Base-by-base conservation (phyloP, 179 eudicot species). In the Beta macrorhiza region DNA sequence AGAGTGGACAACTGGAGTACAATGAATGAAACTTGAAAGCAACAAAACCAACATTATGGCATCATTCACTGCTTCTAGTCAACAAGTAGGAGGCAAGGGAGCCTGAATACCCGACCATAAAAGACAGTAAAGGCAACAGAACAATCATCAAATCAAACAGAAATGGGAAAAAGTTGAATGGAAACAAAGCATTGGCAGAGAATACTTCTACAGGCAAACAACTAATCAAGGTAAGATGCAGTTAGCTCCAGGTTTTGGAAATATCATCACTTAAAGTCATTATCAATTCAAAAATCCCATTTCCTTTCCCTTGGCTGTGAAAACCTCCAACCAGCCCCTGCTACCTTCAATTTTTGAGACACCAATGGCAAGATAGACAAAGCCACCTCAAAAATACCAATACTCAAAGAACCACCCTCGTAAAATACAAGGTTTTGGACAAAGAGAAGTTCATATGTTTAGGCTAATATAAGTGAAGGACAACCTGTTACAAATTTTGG, bases 81-180 rank as follows among this genome's bases (percentile, higher is more conserved):
- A 44, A 17, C 53, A 69, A 15, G 22, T 69, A 69, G 52, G 73
- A 69, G 49, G 73, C 53, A 69, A 69, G 52, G 73, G 73, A 69
- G 73, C 22, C 73, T 42, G 2, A 67, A 29, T 67, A 67, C 72
- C 72, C 72, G 32, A 69, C 73, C 73, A 42, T 37, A 45, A 7
- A 69, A 69, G 52, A 69, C 73, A 15, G 42, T 16, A 22, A 62
- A 69, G 20, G 73, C 20, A 69, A 17, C 14, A 69, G 42, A 69
- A 20, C 11, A 69, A 19, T 7, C 11, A 17, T 69, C 70, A 12
- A 19, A 62, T 62, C 67, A 65, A 65, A 65, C 68, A 69, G 22
- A 69, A 69, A 47, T 11, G 44, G 69, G 13, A 16, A 69, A 4
- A 69, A 44, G 51, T 69, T 69, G 20, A 32, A 32, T 69, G 4